These are phyloP conservation scores for Teunomyces funiuensis DNA, from an alignment of 805 yeast species.

Conservation along the genomic window DNA sequence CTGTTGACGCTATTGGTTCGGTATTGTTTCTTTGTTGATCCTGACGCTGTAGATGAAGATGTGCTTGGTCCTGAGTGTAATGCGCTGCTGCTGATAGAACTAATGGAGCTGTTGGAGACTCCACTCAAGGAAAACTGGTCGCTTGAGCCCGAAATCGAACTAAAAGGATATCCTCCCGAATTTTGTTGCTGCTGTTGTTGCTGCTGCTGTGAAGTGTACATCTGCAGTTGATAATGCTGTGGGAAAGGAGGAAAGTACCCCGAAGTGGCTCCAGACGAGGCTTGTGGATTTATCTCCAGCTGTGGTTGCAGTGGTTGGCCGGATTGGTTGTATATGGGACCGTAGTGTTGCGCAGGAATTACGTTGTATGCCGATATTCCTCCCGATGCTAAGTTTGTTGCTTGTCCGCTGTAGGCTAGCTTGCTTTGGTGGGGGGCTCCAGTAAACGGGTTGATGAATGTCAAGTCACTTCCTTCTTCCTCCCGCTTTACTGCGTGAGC, in stretches of 20 bases:
- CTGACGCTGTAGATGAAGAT: neutral
- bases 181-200: slow-evolving; percentile 9
- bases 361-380: slow-evolving; percentile 4
- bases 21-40: slow-evolving; percentile 11
- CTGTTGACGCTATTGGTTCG: slow-evolving; percentile 10
- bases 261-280: slow-evolving; percentile 3
- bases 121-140: slow-evolving; percentile 10
- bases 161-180: slow-evolving; percentile 7
- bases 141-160: slow-evolving; percentile 7
- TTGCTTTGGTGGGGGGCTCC: slow-evolving; percentile 12
- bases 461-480: slow-evolving; percentile 16
- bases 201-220: slow-evolving; percentile 7
- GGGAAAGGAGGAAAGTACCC: slow-evolving; percentile 11
- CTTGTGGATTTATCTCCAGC: slow-evolving; percentile 3
- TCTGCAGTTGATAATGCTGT: slow-evolving; percentile 9
- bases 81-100: slow-evolving; percentile 7
- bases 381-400: neutral
- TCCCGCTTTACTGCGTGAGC: slow-evolving; percentile 12
- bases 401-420: slow-evolving; percentile 4
- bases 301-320: slow-evolving; percentile 2
- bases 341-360: slow-evolving; percentile 6
- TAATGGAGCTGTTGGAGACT: slow-evolving; percentile 8
- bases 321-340: slow-evolving; percentile 4
- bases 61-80: slow-evolving; percentile 5
- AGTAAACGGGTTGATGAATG: slow-evolving; percentile 23